Percentiles rank a stretch among this genome's conserved stretches.
These are phyloP conservation scores for Entomortierella lignicola DNA, from an alignment of 192 early-diverging fungal species.

Conservation along the genomic window DNA sequence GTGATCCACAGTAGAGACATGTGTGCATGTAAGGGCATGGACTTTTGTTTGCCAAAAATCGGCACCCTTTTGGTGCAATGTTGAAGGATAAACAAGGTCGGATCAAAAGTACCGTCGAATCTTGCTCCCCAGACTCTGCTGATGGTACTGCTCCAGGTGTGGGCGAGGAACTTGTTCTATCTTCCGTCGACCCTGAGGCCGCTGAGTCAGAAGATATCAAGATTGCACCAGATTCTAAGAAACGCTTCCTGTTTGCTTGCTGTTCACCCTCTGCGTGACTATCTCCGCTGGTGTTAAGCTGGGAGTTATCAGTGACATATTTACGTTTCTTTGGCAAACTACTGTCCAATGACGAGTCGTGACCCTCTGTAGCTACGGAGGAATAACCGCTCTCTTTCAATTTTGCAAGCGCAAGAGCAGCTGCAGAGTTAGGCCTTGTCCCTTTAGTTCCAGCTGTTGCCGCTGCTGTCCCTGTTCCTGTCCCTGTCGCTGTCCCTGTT, in stretches of 20 bases:
- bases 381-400: slow-evolving; percentile 3
- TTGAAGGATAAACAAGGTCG: slow-evolving; percentile 47
- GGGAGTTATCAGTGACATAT: background rate
- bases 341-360: background rate
- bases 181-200: background rate
- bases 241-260: background rate
- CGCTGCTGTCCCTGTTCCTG: background rate
- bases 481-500: slow-evolving; percentile 3
- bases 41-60: slow-evolving; percentile 44
- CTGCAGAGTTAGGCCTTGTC: background rate
- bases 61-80: slow-evolving; percentile 53
- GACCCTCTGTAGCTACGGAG: background rate
- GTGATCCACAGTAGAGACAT: slow-evolving; percentile 49
- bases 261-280: background rate
- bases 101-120: slow-evolving; percentile 19
- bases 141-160: background rate
- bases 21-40: slow-evolving; percentile 45
- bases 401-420: slow-evolving; percentile 8
- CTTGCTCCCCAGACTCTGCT: background rate
- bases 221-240: background rate
- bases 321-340: background rate
- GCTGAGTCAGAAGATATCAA: background rate
- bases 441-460: background rate
- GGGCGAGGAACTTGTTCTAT: background rate
- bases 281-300: background rate